These are phyloP conservation scores for Ogataea pignaliae DNA, from an alignment of 805 yeast genomes.

Conservation along the genomic window DNA sequence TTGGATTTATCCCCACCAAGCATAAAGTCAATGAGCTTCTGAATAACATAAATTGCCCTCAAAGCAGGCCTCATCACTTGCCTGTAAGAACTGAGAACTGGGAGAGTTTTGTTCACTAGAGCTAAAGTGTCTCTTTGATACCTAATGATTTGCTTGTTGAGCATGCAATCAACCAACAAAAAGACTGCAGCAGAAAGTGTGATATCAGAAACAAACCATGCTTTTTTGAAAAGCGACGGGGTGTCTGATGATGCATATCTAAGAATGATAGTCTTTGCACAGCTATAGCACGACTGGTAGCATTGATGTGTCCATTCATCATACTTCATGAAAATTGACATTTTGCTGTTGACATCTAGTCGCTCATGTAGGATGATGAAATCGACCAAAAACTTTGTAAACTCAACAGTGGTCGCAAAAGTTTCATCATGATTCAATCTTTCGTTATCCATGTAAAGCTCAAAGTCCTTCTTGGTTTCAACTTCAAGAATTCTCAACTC, in stretches of 20 bases:
- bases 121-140: slow-evolving; percentile 12
- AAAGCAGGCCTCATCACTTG: slow-evolving; percentile 26
- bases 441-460: slow-evolving; percentile 16
- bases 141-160: slow-evolving; percentile 17
- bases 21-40: slow-evolving; percentile 19
- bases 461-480: slow-evolving; percentile 17
- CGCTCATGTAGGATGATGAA: slow-evolving; percentile 20
- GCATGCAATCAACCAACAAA: slow-evolving; percentile 25
- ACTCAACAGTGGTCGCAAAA: slow-evolving; percentile 11
- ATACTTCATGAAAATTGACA: slow-evolving; percentile 24
- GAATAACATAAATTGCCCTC: slow-evolving; percentile 27
- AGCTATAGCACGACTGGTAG: slow-evolving; percentile 19
- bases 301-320: slow-evolving; percentile 21
- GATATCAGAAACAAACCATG: slow-evolving; percentile 21
- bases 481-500: slow-evolving; percentile 23
- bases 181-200: slow-evolving; percentile 26
- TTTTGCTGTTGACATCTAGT: slow-evolving; percentile 26
- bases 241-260: slow-evolving; percentile 12
- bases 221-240: slow-evolving; percentile 19
- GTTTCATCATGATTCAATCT: slow-evolving; percentile 8
- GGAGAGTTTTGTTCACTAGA: slow-evolving; percentile 14
- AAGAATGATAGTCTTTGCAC: slow-evolving; percentile 16
- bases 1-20: slow-evolving; percentile 9
- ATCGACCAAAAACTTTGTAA: slow-evolving; percentile 14
- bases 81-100: slow-evolving; percentile 21